phyloP scores from a whole-genome alignment of 805 yeast genomes.

The Kazachstania viticola region DNA sequence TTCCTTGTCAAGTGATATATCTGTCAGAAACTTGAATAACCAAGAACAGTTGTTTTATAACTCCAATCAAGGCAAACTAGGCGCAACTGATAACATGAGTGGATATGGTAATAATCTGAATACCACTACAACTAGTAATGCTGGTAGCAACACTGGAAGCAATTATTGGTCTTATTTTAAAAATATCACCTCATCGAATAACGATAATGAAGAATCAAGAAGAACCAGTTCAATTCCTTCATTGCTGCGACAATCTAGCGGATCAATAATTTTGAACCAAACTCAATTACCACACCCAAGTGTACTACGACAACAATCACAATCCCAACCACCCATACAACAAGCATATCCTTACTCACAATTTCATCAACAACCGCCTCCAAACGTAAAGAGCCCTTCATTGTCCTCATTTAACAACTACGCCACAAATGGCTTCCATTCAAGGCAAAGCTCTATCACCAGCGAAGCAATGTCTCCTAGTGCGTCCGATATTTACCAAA shows the following conservation, averaged over 20 bases:
- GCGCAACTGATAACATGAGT: background rate
- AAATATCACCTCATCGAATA: conserved; percentile 5
- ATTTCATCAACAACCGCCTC: conserved; percentile 13
- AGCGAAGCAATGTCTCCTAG: conserved; percentile 25
- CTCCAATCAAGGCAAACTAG: conserved; percentile 3
- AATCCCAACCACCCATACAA: conserved; percentile 4
- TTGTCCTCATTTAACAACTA: conserved; percentile 16
- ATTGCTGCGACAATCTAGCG: conserved; percentile 13
- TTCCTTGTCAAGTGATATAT: conserved; percentile 21
- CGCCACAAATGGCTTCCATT: conserved; percentile 17
- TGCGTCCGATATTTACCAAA: conserved; percentile 9
- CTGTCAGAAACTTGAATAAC: conserved; percentile 12
- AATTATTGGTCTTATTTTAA: conserved; percentile 17
- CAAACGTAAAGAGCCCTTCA: conserved; percentile 4
- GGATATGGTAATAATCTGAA: background rate
- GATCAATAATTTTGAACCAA: conserved; percentile 9
- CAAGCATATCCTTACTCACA: conserved; percentile 20
- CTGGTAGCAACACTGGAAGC: conserved; percentile 4
- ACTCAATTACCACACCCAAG: conserved; percentile 11
- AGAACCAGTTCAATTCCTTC: conserved; percentile 23
- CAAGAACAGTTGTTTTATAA: conserved; percentile 13
- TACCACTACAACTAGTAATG: background rate
- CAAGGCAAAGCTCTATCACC: conserved; percentile 21
- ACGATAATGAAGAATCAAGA: conserved; percentile 9
- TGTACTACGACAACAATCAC: too few relatives aligned